Percentiles rank a stretch among this genome's conserved stretches.
These are phyloP conservation scores for Thelephora aurantiotincta DNA, from an alignment of 768 basidiomycete genomes.

Conservation along the genomic window DNA sequence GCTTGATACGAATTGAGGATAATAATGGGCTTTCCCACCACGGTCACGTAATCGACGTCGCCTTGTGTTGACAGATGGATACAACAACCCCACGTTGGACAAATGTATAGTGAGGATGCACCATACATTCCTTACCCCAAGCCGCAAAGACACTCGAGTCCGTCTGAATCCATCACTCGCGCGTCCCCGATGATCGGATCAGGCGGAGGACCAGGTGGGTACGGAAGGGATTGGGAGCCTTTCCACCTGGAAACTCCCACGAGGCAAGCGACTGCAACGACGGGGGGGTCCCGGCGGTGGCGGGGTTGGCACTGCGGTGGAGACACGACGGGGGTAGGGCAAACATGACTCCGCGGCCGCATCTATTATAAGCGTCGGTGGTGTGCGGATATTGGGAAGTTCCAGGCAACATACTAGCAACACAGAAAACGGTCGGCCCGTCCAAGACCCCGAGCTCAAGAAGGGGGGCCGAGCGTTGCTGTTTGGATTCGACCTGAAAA, in stretches of 20 bases:
- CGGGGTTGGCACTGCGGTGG: neutral
- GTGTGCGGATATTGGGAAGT: too few species aligned
- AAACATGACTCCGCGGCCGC: neutral
- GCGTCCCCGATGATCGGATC: neutral
- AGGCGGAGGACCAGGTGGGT: neutral
- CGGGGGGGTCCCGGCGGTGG: neutral
- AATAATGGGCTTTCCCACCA: slow-evolving; percentile 12
- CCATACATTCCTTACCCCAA: neutral
- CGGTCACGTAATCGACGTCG: slow-evolving; percentile 11
- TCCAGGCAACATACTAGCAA: too few species aligned
- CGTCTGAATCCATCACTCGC: neutral
- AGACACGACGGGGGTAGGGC: neutral
- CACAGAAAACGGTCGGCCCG: too few species aligned
- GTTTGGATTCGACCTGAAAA: too few species aligned
- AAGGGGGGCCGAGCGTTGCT: too few species aligned
- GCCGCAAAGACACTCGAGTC: neutral
- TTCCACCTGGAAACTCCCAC: neutral
- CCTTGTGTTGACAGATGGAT: slow-evolving; percentile 5
- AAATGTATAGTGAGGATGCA: neutral
- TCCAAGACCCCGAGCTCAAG: too few species aligned
- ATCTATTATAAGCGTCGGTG: too few species aligned
- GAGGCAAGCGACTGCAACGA: neutral
- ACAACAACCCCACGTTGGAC: neutral
- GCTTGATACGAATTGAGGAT: slow-evolving; percentile 12
- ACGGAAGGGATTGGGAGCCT: neutral